These are phyloP conservation scores for Saxispiralis lemnorum DNA, from an alignment of 495 filamentous ascomycete species.

Conservation along the genomic window DNA sequence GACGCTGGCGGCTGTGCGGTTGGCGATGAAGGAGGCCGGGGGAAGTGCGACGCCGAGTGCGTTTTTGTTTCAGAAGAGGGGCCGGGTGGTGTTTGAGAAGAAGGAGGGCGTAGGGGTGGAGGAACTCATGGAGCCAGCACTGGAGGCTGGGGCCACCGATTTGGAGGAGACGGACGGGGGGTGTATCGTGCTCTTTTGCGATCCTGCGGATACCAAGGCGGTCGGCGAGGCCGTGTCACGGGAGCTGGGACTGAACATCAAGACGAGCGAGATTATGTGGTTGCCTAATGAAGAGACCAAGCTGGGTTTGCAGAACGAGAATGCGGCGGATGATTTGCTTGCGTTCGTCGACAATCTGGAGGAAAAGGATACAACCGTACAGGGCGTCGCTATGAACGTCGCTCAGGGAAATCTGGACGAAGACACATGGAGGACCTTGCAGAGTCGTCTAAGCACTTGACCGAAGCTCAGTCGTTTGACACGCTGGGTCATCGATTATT, in stretches of 20 bases:
- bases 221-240: conserved; percentile 45
- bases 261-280: conserved; percentile 68
- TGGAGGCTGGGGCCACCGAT: conserved; percentile 75
- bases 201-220: conserved; percentile 47
- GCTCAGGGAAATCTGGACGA: conserved; percentile 7
- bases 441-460: conserved; percentile 7
- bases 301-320: conserved; percentile 33
- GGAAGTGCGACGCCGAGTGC: conserved; percentile 52
- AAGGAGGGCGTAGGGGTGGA: conserved; percentile 46
- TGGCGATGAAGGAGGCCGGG: conserved; percentile 47
- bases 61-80: conserved; percentile 70
- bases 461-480: too few species aligned
- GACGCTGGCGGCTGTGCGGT: conserved; percentile 50
- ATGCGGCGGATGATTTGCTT: conserved; percentile 30
- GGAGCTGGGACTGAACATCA: conserved; percentile 41
- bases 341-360: conserved; percentile 35
- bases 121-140: conserved; percentile 59
- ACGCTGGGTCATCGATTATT: too few species aligned
- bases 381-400: conserved; percentile 13
- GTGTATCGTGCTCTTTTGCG: conserved; percentile 55
- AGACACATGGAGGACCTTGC: conserved; percentile 7
- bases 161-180: conserved; percentile 53
- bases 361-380: conserved; percentile 19
- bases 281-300: conserved; percentile 62
- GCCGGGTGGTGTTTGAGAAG: conserved; percentile 50